Conservation (phyloP, 2,329 filamentous ascomycete genomes). For the Dactylellina sp. region DNA sequence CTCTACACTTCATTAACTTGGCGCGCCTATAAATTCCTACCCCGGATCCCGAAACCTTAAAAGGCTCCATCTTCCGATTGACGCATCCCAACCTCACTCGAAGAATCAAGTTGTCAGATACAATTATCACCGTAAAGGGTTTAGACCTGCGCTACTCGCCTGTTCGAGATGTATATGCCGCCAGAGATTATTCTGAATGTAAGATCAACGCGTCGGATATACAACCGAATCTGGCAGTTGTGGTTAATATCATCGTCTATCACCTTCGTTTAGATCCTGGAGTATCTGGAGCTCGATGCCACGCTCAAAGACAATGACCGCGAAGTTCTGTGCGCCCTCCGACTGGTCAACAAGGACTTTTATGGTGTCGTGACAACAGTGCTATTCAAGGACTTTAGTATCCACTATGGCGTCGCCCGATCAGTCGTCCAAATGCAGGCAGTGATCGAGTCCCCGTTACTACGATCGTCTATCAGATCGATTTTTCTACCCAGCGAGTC, state of each 20-base stretch:
- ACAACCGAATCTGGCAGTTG: neutral
- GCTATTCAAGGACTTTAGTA: conserved; percentile 27
- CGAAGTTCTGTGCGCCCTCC: conserved; percentile 16
- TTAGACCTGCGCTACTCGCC: no score
- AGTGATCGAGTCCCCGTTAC: neutral
- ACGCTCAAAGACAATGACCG: conserved; percentile 23
- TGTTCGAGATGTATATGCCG: conserved; percentile 31
- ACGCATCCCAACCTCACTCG: no score
- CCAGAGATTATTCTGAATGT: conserved; percentile 45
- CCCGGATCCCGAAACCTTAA: no score
- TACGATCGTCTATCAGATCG: conserved; percentile 9
- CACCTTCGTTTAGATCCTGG: conserved; percentile 28
- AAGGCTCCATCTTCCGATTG: no score
- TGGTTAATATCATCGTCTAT: neutral
- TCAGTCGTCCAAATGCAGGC: conserved; percentile 32
- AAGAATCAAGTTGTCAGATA: no score
- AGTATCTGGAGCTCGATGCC: conserved; percentile 20
- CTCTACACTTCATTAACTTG: no score
- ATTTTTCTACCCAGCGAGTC: conserved; percentile 43
- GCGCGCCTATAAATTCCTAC: no score
- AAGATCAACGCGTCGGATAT: conserved; percentile 2
- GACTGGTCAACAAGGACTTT: conserved; percentile 28
- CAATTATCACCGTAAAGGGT: no score
- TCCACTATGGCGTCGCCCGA: conserved; percentile 34
- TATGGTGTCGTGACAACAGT: conserved; percentile 10